Base-by-base conservation (phyloP, 2,329 filamentous ascomycete genomes). In the Pseudogymnoascus sp. region DNA sequence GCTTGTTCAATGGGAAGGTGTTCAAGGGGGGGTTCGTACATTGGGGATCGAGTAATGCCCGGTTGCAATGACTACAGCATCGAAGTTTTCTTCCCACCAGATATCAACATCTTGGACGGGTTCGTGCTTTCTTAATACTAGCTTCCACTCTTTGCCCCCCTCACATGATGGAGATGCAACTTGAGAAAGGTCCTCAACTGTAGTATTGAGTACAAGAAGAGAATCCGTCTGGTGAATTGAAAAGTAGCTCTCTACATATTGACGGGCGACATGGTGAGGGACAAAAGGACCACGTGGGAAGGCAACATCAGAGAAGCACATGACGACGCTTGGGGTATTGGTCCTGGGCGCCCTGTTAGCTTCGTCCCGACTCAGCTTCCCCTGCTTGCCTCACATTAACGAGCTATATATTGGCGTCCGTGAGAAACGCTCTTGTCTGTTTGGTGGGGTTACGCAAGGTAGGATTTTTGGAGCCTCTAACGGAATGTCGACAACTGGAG, bases 31-130 rank as follows among this genome's bases (percentile, higher is more conserved):
- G 31, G 9, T 34, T 0, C 61, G n/a, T 38, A 91, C 77, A 71
- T 82, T 86, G 0, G 88, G 86, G 3, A 87, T 82, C 2, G 83
- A 82, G 72, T 90, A 92, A 74, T 93, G 89, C 0, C 90, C 90
- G 63, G 85, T 89, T 14, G 88, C 88, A 8, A 90, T 81, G 1
- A 92, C 83, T 4, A 93, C 83, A 5, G 89, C 89, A 71, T 93
- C 89, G 18, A 82, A 84, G 0, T 71, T 66, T 28, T 84, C 81
- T 59, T 79, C 74, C 81, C 82, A 83, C 82, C 82, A 84, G 0
- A 77, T 53, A 63, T 85, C 82, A 0, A 80, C 73, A 7, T 77
- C 71, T 1, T 74, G 72, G 1, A 75, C 67, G 0, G 75, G 66
- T 60, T 84, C 80, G 43, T 81, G 72, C 63, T 77, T 77, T 8